Base-by-base conservation (phyloP, 306 rosid genomes). In the Alnus rubra region DNA sequence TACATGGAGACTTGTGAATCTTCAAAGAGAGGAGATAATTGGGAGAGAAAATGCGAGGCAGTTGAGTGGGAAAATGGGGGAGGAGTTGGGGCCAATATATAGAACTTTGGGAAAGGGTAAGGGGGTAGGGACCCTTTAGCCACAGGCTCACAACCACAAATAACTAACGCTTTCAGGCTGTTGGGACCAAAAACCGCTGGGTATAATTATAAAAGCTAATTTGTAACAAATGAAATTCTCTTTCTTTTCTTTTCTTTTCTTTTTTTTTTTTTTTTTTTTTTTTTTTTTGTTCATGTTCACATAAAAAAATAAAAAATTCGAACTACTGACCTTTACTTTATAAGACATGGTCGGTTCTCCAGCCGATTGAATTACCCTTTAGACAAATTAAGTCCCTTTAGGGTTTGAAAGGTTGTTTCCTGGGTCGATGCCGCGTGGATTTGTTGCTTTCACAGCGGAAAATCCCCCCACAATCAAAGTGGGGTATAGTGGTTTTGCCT, bases 391-490 rank as follows among this genome's bases (percentile, higher is more conserved):
- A n/a, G n/a, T n/a, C 45, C 7, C 45, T 42, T 42, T 42, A 0
- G 7, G 45, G 7, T 42, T 42, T 42, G 14, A 74, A 76, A 68
- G 68, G 86, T 54, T 74, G 86, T 86, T 85, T 89, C 78, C 12
- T 42, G 47, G 79, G 73, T 28, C 16, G 84, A 87, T 82, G 85
- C 18, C 91, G 93, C 80, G 97, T 91, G 95, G 97, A 79, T 81
- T 88, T 79, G 92, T 84, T 62, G 88, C 75, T 86, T 79, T 82
- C 45, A 3, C 15, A 30, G 73, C 7, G 69, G 84, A 80, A 51
- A 86, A 82, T 79, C 81, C 76, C 49, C 76, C 49, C 37, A 52
- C 79, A 80, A 85, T 88, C 87, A 33, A 79, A 70, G 88, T 86
- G 94, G 96, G 84, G 49, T 59, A 83, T 65, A 18, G 85, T 12